These are phyloP conservation scores for Suhomyces kilbournensis DNA, from an alignment of 805 yeast species.

Conservation along the genomic window DNA sequence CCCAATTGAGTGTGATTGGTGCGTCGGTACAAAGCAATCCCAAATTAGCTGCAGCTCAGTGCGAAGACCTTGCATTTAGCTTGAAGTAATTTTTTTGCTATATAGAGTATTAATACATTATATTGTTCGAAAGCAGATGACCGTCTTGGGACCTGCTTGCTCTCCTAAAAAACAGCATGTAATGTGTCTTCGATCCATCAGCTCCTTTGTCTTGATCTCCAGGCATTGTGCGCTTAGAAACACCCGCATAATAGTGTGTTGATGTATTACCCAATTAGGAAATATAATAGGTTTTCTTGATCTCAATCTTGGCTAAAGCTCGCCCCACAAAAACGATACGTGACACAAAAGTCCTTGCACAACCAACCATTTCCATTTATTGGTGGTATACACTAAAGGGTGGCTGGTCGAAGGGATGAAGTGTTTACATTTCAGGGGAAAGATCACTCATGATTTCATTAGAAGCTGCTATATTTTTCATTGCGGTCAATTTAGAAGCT, in stretches of 20 bases:
- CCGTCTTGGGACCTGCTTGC: not conserved
- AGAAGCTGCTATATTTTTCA: not conserved
- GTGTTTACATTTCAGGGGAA: slow-evolving; percentile 1
- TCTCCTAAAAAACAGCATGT: not conserved
- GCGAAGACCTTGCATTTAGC: slow-evolving; percentile 8
- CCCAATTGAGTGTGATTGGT: slow-evolving; percentile 9
- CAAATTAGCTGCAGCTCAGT: slow-evolving; percentile 7
- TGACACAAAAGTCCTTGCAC: not conserved
- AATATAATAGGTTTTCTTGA: slow-evolving; percentile 3
- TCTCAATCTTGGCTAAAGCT: not conserved
- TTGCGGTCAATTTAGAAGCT: not conserved
- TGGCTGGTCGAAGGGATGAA: slow-evolving; percentile 1
- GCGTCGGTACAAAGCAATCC: slow-evolving; percentile 6
- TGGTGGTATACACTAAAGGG: not conserved
- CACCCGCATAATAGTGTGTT: slow-evolving; percentile 4
- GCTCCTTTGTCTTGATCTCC: not conserved
- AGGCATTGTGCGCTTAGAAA: not conserved
- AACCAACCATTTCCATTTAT: not conserved
- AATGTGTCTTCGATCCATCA: not conserved
- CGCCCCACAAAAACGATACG: not conserved
- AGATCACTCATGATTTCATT: not conserved
- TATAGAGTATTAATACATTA: not conserved
- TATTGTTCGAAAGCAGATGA: not conserved
- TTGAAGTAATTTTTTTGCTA: slow-evolving; percentile 1
- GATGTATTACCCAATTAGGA: slow-evolving; percentile 13